These are phyloP conservation scores for Penicillium ucsense DNA, from an alignment of 495 filamentous ascomycete genomes.

Conservation along the genomic window DNA sequence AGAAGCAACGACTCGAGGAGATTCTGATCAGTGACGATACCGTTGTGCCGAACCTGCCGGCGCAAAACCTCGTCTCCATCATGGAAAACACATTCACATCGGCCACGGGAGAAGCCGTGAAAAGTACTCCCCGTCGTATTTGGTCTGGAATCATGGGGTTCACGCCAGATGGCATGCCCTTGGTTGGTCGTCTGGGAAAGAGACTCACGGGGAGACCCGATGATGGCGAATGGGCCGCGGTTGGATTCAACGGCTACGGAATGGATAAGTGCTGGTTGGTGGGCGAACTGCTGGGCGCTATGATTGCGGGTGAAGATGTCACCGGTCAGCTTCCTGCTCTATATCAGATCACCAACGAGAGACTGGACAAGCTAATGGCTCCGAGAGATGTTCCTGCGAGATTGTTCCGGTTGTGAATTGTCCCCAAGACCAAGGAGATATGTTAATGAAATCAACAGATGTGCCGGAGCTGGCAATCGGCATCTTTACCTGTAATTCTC, in stretches of 20 bases:
- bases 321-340: neutral
- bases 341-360: neutral
- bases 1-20: conserved; percentile 1
- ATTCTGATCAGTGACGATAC: conserved; percentile 1
- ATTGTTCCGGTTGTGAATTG: neutral
- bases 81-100: neutral
- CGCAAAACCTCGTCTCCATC: neutral
- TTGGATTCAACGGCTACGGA: conserved; percentile 1
- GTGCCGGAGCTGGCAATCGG: too few species aligned
- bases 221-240: neutral
- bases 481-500: too few species aligned
- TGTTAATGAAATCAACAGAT: too few species aligned
- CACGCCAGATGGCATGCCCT: neutral
- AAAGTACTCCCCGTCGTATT: neutral
- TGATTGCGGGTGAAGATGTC: neutral
- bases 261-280: conserved; percentile 2
- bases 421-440: too few species aligned
- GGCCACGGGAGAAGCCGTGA: neutral
- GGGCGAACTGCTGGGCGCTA: neutral
- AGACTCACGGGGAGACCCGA: neutral
- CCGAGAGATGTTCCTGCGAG: neutral
- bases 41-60: neutral
- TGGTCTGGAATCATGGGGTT: conserved; percentile 3
- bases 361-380: neutral
- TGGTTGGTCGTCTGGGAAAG: neutral